Evolutionary conservation across 345 rosid species (phyloP), one percentile per base, ranked within the genome.

Genomic region (Linum trigynum): DNA sequence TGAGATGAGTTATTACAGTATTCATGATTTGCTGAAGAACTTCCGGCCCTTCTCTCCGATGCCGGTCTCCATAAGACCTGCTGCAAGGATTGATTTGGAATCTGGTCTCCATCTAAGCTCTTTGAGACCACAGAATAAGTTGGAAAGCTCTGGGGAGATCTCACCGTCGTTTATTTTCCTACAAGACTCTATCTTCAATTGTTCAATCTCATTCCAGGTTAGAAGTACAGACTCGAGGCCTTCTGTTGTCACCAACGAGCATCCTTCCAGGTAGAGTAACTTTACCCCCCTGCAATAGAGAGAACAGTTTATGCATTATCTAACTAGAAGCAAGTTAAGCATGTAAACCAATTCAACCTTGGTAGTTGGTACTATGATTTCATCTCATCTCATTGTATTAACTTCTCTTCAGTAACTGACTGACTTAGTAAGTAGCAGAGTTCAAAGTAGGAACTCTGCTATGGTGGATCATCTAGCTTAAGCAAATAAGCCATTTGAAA

Each of bases 81-180:
- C 51, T 5, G 62, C 65, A 15, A 70, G 71, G 42, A 70, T 62
- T 56, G 71, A 75, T 63, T 71, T 75, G 57, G 68, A 36, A 67
- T 66, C 78, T 39, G 78, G 74, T 68, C 71, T 75, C 78, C 78
- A 75, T 66, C 60, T 70, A 43, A 75, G 67, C 62, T 75, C 78
- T 66, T 70, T 58, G 14, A 75, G 71, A 53, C 7, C 63, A 15
- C 71, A 75, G 68, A 75, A 75, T 56, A 75, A 41, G 61, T 68
- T 51, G 23, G 78, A 75, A 50, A 75, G 74, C 7, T 68, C 63
- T 36, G 71, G 69, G 59, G 74, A 70, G 48, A 75, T 48, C 59
- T 70, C 78, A 14, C 23, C 12, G 35, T 66, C 71, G 65, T 59
- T 75, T 58, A 75, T 70, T 58, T 59, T 68, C 58, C 63, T 75